Evolutionary conservation across 305 asterid species (phyloP), one percentile per base, ranked within the genome.

Genomic region (Fraxinus nigra): DNA sequence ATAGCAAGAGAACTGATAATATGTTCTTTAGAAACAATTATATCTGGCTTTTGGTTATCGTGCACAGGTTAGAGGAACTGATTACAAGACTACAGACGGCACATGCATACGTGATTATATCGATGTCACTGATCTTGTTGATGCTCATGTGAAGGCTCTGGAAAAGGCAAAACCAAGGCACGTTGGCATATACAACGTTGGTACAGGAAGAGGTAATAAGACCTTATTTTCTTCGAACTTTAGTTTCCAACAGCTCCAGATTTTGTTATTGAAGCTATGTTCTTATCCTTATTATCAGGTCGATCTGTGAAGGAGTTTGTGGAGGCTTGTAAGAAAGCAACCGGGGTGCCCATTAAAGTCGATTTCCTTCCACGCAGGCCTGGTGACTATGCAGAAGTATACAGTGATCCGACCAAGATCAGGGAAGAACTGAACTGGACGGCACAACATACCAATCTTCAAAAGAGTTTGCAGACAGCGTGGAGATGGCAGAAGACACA

Each of bases 401-500:
- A 76, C 86, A 95, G 98, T 33, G 93, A 95, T 61, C 98, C 98
- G 10, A 81, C 89, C 22, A 95, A 91, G 87, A 93, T 93, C 82
- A 85, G 72, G 84, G 85, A 67, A 13, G 97, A 95, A 81, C 84
- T 95, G 59, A 95, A 92, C 89, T 95, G 98, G 98, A 93, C 97
- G 0, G 98, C 98, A 0, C 80, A 84, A 69, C 83, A 93, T 85
- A 91, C 93, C 0, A 82, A 93, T 84, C 98, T 95, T 65, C 86
- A 90, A 83, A 87, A 87, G 73, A 95, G 98, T 83, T 82, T 95
- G 92, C 87, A 84, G 90, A 63, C 85, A 1, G 98, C 98, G 0
- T 95, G 98, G 98, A 92, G 95, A 88, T 95, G 98, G 98, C 98
- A 95, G 89, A 92, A 92, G 89, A 88, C 90, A 0, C 98, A 95